A percentile compares a stretch with the other conserved stretches of the same genome.
Conservation (phyloP, 495 filamentous ascomycete genomes). For the Penicillium riverlandense region DNA sequence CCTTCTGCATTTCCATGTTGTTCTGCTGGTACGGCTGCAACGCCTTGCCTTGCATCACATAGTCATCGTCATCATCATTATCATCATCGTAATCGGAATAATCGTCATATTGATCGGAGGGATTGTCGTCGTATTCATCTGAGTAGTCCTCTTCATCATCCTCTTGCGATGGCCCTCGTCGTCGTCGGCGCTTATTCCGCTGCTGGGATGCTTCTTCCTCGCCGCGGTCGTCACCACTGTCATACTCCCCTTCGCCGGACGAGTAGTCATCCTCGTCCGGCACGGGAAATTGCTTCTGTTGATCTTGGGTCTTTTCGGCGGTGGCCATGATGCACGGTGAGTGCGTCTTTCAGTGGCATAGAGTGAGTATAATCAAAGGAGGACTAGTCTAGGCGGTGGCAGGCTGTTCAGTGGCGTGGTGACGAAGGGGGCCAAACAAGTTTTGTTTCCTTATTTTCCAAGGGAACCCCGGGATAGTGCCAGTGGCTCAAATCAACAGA, state of each 20-base stretch:
- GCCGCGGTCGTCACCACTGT: constrained; percentile 21
- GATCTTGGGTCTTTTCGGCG: constrained; percentile 28
- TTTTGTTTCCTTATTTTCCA: no score
- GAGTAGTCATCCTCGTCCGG: constrained; percentile 23
- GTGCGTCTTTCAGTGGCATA: background rate
- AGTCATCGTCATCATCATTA: constrained; percentile 1
- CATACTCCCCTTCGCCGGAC: constrained; percentile 32
- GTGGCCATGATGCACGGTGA: constrained; percentile 25
- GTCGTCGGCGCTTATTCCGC: constrained; percentile 37
- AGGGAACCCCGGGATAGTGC: no score
- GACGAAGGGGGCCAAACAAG: no score
- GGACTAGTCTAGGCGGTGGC: no score
- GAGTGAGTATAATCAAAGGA: background rate
- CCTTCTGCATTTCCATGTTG: constrained; percentile 6
- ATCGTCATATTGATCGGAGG: constrained; percentile 16
- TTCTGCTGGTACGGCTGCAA: constrained; percentile 38
- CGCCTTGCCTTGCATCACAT: constrained; percentile 15
- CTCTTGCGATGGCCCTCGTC: no score
- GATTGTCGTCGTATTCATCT: constrained; percentile 37
- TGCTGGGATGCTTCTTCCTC: constrained; percentile 12
- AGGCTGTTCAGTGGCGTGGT: no score
- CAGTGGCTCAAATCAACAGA: no score
- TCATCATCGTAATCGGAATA: constrained; percentile 5
- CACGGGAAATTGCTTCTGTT: constrained; percentile 24
- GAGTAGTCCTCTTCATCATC: constrained; percentile 20